A percentile compares a stretch with the other conserved stretches of the same genome.
These are phyloP conservation scores for Chlorella variabilis DNA, from an alignment of 163 green algal genomes.

Conservation along the genomic window DNA sequence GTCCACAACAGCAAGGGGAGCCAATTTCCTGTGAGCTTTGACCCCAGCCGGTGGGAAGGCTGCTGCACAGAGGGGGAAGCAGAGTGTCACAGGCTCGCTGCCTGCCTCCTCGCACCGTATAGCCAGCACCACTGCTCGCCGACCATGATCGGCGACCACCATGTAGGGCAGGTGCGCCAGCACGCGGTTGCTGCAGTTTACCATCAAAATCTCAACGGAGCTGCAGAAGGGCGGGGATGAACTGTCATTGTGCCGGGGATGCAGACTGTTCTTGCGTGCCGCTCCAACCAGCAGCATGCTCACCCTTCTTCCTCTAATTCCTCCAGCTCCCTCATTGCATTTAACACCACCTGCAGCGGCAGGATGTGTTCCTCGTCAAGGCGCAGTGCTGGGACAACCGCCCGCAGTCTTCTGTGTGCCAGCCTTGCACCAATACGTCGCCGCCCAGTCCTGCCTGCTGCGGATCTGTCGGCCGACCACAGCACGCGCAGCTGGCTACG, in stretches of 20 bases:
- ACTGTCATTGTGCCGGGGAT: background rate
- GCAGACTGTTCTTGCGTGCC: too few species aligned
- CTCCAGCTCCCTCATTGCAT: constrained; percentile 38
- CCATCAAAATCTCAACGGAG: constrained; percentile 54
- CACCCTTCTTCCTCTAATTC: constrained; percentile 29
- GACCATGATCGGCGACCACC: constrained; percentile 52
- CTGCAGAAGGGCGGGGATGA: background rate
- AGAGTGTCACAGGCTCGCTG: too few species aligned
- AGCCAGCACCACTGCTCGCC: constrained; percentile 44
- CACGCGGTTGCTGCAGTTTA: constrained; percentile 56
- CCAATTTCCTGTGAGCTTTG: too few species aligned
- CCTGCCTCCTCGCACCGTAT: constrained; percentile 43
- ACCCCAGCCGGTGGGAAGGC: too few species aligned
- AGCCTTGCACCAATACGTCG: too few species aligned
- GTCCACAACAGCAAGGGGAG: background rate
- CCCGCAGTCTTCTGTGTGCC: background rate
- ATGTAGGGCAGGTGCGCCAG: constrained; percentile 67
- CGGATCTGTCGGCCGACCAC: constrained; percentile 5
- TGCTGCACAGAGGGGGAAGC: too few species aligned
- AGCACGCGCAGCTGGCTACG: constrained; percentile 12
- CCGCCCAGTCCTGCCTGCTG: too few species aligned
- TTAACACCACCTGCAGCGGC: constrained; percentile 28
- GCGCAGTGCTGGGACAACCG: background rate
- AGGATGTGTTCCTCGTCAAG: too few species aligned
- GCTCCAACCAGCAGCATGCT: background rate